Evolutionary conservation across 2,329 filamentous ascomycete genomes (phyloP).

Genomic region (Allantophomopsis cytisporea): DNA sequence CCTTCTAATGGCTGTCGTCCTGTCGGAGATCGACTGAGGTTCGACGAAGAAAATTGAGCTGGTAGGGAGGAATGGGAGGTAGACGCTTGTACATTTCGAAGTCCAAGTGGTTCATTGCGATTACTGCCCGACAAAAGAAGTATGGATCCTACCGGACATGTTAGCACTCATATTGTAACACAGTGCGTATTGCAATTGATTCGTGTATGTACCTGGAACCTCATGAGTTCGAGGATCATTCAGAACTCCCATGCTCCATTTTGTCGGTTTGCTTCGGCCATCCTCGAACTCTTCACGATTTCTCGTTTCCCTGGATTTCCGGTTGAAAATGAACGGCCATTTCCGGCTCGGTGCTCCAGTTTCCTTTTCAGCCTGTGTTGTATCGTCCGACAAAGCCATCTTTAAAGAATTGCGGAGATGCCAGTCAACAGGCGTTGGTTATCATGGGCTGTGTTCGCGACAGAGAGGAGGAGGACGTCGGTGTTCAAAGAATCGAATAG

Average conservation of each 20-base stretch:
- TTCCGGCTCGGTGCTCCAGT: background rate
- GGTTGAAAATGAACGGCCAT: background rate
- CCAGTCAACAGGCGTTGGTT: too few relatives aligned
- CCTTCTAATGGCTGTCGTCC: constrained; percentile 11
- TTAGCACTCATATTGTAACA: constrained; percentile 5
- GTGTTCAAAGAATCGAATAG: too few relatives aligned
- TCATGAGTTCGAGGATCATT: constrained; percentile 73
- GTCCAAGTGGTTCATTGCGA: constrained; percentile 43
- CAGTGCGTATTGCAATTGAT: background rate
- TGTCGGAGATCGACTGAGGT: constrained; percentile 1
- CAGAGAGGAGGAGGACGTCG: too few relatives aligned
- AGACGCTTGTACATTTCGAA: constrained; percentile 40
- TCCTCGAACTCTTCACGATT: constrained; percentile 5
- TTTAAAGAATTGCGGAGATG: background rate
- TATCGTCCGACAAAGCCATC: background rate
- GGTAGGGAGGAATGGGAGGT: constrained; percentile 45
- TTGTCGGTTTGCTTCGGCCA: constrained; percentile 16
- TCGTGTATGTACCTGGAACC: constrained; percentile 55
- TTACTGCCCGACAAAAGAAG: constrained; percentile 35
- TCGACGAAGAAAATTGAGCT: constrained; percentile 6
- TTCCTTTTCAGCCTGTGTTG: too few relatives aligned
- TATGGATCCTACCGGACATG: constrained; percentile 33
- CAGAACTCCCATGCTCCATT: constrained; percentile 64
- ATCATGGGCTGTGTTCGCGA: too few relatives aligned
- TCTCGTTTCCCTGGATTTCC: background rate